These are phyloP conservation scores for Carnegiea gigantea DNA, from an alignment of 179 eudicot species.

Conservation along the genomic window DNA sequence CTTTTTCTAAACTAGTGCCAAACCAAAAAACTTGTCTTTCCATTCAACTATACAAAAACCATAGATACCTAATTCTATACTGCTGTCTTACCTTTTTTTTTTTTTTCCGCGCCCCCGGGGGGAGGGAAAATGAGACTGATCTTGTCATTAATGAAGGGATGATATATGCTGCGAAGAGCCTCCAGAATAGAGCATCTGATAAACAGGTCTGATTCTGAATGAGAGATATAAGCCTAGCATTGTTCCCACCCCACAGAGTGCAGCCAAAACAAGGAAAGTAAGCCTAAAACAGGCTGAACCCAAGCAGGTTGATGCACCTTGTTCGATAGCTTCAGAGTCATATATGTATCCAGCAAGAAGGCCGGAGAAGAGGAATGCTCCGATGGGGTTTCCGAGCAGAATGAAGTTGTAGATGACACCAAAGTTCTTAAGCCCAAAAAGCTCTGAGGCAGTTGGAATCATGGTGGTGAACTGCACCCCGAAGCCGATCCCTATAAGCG, in stretches of 20 bases:
- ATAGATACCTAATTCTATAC: too few relatives aligned
- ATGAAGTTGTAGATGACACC: slow-evolving; percentile 65
- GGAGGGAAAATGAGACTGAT: too few relatives aligned
- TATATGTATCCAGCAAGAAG: slow-evolving; percentile 60
- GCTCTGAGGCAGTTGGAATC: slow-evolving; percentile 70
- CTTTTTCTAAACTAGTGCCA: too few relatives aligned
- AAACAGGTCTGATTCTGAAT: slow-evolving; percentile 60
- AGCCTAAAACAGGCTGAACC: slow-evolving; percentile 58
- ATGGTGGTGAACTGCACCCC: slow-evolving; percentile 67
- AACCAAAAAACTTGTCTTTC: too few relatives aligned
- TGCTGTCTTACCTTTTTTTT: too few relatives aligned
- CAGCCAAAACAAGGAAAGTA: slow-evolving; percentile 58
- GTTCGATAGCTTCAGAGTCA: slow-evolving; percentile 56
- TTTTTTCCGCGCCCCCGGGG: too few relatives aligned
- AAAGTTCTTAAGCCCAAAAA: slow-evolving; percentile 61
- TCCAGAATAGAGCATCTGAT: slow-evolving; percentile 53
- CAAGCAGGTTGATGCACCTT: slow-evolving; percentile 51
- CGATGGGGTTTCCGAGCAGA: slow-evolving; percentile 58
- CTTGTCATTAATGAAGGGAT: too few relatives aligned
- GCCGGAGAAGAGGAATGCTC: slow-evolving; percentile 62
- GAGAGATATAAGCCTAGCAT: slow-evolving; percentile 46
- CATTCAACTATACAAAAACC: too few relatives aligned
- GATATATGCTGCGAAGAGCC: slow-evolving; percentile 36
- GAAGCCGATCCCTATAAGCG: slow-evolving; percentile 56
- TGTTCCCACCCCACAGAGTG: slow-evolving; percentile 50